These are phyloP conservation scores for Eurotiales sp. DNA, from an alignment of 2,329 filamentous ascomycete genomes.

Conservation along the genomic window DNA sequence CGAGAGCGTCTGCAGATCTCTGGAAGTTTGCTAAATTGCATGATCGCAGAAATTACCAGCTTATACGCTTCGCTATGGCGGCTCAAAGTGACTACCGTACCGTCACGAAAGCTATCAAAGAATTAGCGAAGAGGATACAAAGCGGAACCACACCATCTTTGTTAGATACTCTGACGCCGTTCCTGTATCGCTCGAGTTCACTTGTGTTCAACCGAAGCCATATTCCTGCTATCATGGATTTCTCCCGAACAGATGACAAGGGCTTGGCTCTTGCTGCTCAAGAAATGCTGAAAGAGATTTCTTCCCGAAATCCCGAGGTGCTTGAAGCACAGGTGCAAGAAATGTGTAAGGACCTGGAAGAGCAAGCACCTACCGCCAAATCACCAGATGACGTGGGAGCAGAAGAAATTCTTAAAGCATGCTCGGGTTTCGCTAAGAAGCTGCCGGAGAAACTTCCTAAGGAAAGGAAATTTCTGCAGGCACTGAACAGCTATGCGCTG, in stretches of 20 bases:
- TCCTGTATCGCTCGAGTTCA: constrained; percentile 78
- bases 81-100: constrained; percentile 89
- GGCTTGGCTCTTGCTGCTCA: constrained; percentile 76
- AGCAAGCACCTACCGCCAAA: constrained; percentile 69
- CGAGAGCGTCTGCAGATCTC: constrained; percentile 70
- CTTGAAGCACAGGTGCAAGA: constrained; percentile 92
- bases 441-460: constrained; percentile 79
- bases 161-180: constrained; percentile 73
- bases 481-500: constrained; percentile 76
- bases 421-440: constrained; percentile 82
- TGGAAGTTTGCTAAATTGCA: constrained; percentile 89
- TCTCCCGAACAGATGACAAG: constrained; percentile 77
- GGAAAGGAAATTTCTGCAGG: constrained; percentile 75
- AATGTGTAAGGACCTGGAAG: constrained; percentile 79
- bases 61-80: constrained; percentile 80
- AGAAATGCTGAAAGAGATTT: constrained; percentile 88
- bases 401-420: constrained; percentile 91
- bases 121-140: constrained; percentile 78
- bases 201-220: constrained; percentile 94
- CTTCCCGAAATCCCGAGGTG: constrained; percentile 79
- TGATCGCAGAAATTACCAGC: constrained; percentile 83
- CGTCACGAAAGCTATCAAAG: constrained; percentile 83
- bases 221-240: constrained; percentile 82
- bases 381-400: constrained; percentile 66
- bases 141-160: constrained; percentile 59